Conservation (phyloP, 345 rosid species). For the Eucalyptus curtisii region DNA sequence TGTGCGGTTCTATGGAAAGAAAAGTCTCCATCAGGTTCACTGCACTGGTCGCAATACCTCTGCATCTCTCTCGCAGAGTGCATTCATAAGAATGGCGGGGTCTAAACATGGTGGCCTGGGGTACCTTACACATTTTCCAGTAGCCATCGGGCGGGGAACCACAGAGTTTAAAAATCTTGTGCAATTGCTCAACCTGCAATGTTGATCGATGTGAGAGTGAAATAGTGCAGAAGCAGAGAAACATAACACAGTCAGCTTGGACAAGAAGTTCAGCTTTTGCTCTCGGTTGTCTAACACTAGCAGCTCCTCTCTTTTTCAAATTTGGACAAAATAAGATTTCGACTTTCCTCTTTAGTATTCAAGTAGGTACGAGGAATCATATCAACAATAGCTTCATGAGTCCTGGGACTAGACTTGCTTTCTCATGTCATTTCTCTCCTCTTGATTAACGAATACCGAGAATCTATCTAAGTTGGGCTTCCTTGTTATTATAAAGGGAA, state of each 20-base stretch:
- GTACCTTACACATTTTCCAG: slow-evolving; percentile 16
- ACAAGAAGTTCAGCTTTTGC: not conserved
- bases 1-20: slow-evolving; percentile 2
- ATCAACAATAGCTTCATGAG: not conserved
- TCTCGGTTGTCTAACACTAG: not conserved
- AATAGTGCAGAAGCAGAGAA: not conserved
- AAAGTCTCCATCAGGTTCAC: slow-evolving; percentile 1
- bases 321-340: not conserved
- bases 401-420: not conserved
- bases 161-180: slow-evolving; percentile 34
- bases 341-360: not conserved
- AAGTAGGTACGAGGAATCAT: not conserved
- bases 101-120: slow-evolving; percentile 14
- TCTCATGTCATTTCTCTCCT: not conserved
- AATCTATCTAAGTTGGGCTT: not conserved
- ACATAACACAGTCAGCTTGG: not conserved
- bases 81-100: slow-evolving; percentile 2
- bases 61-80: not conserved
- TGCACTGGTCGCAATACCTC: not conserved
- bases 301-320: not conserved
- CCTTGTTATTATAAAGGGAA: not conserved
- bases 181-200: slow-evolving; percentile 33
- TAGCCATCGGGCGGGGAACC: slow-evolving; percentile 27
- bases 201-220: not conserved
- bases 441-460: not conserved